These are phyloP conservation scores for Clarireedia monteithiana DNA, from an alignment of 2,329 filamentous ascomycete species.

Conservation along the genomic window DNA sequence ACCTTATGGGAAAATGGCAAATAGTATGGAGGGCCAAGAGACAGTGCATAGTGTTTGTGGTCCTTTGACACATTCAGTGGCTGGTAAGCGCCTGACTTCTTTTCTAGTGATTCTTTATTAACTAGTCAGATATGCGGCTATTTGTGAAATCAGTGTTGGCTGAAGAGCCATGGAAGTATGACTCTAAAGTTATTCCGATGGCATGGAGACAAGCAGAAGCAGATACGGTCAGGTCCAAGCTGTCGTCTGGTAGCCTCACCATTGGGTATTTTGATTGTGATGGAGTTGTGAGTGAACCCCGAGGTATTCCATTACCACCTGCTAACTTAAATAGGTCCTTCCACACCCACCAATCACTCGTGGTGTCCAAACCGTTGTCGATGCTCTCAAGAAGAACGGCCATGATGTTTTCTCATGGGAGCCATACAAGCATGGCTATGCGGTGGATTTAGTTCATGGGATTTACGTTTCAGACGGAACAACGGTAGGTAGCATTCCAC, in stretches of 20 bases:
- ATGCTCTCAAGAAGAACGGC: slow-evolving; percentile 41
- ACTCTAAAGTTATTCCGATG: slow-evolving; percentile 36
- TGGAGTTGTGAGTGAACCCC: slow-evolving; percentile 22
- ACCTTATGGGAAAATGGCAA: slow-evolving; percentile 27
- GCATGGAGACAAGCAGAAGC: slow-evolving; percentile 29
- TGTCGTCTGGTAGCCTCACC: slow-evolving; percentile 31
- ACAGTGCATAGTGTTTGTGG: slow-evolving; percentile 30
- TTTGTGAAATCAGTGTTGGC: slow-evolving; percentile 30
- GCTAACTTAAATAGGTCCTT: slow-evolving; percentile 42
- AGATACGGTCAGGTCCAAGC: slow-evolving; percentile 28
- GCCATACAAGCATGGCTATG: slow-evolving; percentile 28
- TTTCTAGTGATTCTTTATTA: slow-evolving; percentile 22
- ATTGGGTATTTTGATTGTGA: slow-evolving; percentile 31
- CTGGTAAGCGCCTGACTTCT: slow-evolving; percentile 23
- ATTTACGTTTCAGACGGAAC: slow-evolving; percentile 26
- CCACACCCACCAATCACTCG: slow-evolving; percentile 50
- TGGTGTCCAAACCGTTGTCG: slow-evolving; percentile 42
- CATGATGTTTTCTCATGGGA: slow-evolving; percentile 41
- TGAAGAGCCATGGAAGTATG: slow-evolving; percentile 30
- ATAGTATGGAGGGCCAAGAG: slow-evolving; percentile 36
- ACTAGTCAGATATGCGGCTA: slow-evolving; percentile 26
- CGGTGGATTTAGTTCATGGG: slow-evolving; percentile 19
- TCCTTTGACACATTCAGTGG: slow-evolving; percentile 31
- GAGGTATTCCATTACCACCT: slow-evolving; percentile 42
- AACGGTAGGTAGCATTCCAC: slow-evolving; percentile 1